Base-by-base conservation (phyloP, 2,329 filamentous ascomycete genomes). In the Hymenoscyphus repandus region DNA sequence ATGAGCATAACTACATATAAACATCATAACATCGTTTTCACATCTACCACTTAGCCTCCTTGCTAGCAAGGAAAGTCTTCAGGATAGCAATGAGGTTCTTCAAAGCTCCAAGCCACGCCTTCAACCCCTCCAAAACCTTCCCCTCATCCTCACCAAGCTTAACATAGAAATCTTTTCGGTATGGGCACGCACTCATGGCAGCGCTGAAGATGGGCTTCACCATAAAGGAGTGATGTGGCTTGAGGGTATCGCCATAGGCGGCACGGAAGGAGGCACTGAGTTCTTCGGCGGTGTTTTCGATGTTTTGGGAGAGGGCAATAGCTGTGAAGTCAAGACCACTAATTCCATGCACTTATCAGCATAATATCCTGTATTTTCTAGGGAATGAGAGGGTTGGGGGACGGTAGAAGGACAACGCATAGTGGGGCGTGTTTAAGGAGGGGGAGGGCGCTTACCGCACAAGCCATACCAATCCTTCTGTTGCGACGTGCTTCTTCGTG, bases 251-350 rank as follows among this genome's bases (percentile, higher is more conserved):
- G 67, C 79, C 80, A 74, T 99, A 99, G 61, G 91, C 88, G 50
- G 75, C 73, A 64, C 88, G 85, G 85, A 99, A 99, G 43, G 90
- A 96, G 60, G 81, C 78, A 54, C 87, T 78, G 56, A 99, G 86
- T 72, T 96, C 90, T 66, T 90, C 80, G 58, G 68, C 61, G 48
- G 80, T 66, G 65, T 86, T 83, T 64, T 77, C 71, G 58, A 90
- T 64, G 74, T 95, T 96, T 68, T 85, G 78, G 66, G 82, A 82
- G 56, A 99, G 83, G 53, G 88, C 88, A 69, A 89, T 83, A 66
- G 84, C 83, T 58, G 92, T 97, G 75, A 99, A 99, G 67, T 96
- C 90, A 65, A 97, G 87, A 54, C 87, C 93, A 56, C 91, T 96
- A 62, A 45, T 31, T 30, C 11, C 11, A 34, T 11, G 27, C n/a